phyloP scores from a whole-genome alignment of 441 rosid genomes.

The Syzygium malaccense region DNA sequence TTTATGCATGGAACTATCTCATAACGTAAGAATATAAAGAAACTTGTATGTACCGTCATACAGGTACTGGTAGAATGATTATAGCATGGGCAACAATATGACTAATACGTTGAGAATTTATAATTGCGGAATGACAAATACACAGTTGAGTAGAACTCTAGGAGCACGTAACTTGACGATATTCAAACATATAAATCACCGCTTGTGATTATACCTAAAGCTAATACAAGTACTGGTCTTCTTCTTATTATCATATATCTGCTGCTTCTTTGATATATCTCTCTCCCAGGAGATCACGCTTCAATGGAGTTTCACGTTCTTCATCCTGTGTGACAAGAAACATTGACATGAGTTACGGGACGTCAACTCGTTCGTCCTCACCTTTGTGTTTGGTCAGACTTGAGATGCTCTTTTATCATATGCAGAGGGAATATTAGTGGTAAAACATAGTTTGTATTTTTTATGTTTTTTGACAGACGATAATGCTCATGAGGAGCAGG shows the following conservation, averaged over 20 bases:
- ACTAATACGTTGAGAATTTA: background rate
- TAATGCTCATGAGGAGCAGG: background rate
- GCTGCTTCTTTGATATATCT: conserved; percentile 8
- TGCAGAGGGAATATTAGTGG: background rate
- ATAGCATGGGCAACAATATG: background rate
- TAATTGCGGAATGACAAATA: background rate
- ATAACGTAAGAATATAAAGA: background rate
- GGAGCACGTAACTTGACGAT: background rate
- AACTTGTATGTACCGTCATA: background rate
- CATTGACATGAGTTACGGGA: background rate
- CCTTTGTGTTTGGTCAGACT: background rate
- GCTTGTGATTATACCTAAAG: background rate
- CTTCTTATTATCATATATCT: background rate
- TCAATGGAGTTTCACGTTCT: conserved; percentile 31
- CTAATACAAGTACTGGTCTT: background rate
- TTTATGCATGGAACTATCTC: background rate
- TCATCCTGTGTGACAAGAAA: conserved; percentile 32
- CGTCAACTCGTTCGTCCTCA: background rate
- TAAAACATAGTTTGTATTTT: background rate
- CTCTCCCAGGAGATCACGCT: background rate
- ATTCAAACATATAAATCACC: background rate
- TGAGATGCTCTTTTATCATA: background rate
- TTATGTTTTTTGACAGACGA: background rate
- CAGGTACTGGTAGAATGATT: background rate
- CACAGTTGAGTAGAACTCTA: background rate